Evolutionary conservation across 768 basidiomycete genomes (phyloP).

Genomic region (Obba rivulosa): DNA sequence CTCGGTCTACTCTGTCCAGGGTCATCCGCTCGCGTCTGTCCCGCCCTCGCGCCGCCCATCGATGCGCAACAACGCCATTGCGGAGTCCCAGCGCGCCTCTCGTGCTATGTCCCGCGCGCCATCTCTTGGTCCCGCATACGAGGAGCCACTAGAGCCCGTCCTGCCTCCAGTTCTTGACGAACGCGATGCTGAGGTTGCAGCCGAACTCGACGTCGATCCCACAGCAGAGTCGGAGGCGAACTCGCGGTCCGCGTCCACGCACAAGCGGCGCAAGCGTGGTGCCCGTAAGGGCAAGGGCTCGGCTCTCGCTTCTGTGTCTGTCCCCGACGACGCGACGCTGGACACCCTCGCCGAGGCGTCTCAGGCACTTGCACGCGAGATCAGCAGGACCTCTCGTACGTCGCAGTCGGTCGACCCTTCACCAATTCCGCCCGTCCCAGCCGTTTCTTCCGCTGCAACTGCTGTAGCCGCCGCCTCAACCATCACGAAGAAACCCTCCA

Average conservation of each 20-base stretch:
- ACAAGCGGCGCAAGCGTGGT: constrained; percentile 80
- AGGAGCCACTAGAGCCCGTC: not conserved
- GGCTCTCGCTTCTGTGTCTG: constrained; percentile 25
- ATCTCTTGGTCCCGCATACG: constrained; percentile 38
- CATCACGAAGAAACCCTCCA: constrained; percentile 74
- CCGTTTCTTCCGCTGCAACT: constrained; percentile 23
- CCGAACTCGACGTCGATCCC: constrained; percentile 23
- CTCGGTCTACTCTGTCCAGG: constrained; percentile 57
- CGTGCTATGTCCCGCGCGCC: constrained; percentile 60
- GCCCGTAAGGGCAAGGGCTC: constrained; percentile 76
- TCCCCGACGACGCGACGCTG: constrained; percentile 42
- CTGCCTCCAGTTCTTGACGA: constrained; percentile 21
- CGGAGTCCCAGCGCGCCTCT: constrained; percentile 38
- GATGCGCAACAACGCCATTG: constrained; percentile 49
- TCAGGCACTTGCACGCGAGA: constrained; percentile 78
- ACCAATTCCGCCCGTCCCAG: constrained; percentile 3
- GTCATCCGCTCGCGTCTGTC: constrained; percentile 56
- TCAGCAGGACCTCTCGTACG: constrained; percentile 50
- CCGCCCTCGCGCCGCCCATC: constrained; percentile 69
- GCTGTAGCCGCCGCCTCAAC: constrained; percentile 28
- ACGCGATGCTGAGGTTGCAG: constrained; percentile 29
- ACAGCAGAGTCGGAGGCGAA: constrained; percentile 29
- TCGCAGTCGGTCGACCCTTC: constrained; percentile 11
- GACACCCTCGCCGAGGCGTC: constrained; percentile 73
- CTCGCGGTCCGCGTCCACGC: constrained; percentile 64